Evolutionary conservation across 306 rosid species (phyloP).

Genomic region (Mucuna pruriens): DNA sequence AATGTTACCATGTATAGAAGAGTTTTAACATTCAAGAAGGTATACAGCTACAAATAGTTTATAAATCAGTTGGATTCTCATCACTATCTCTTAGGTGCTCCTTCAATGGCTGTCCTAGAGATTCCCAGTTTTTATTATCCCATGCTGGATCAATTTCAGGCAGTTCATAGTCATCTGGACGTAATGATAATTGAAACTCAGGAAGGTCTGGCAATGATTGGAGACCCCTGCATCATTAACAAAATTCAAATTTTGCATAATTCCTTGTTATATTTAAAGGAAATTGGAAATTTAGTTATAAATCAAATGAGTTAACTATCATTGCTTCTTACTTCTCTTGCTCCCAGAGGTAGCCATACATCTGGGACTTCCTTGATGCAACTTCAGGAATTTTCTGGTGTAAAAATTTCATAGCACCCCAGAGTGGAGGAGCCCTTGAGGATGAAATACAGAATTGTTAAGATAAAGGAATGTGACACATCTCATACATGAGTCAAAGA

Average conservation of each 20-base stretch:
- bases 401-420: constrained; percentile 89
- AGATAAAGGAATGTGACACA: not conserved
- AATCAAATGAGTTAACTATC: constrained; percentile 5
- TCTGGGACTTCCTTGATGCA: constrained; percentile 85
- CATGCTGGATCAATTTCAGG: constrained; percentile 78
- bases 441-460: not conserved
- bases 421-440: constrained; percentile 81
- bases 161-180: constrained; percentile 78
- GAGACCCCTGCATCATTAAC: constrained; percentile 61
- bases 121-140: constrained; percentile 70
- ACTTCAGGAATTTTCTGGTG: constrained; percentile 90
- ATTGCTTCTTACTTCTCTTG: constrained; percentile 80
- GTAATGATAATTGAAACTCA: constrained; percentile 83
- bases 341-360: constrained; percentile 85
- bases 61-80: constrained; percentile 53
- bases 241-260: not conserved
- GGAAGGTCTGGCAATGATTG: constrained; percentile 88
- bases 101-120: constrained; percentile 65
- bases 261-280: not conserved
- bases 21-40: constrained; percentile 20
- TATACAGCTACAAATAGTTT: constrained; percentile 14
- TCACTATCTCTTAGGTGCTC: constrained; percentile 79
- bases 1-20: constrained; percentile 27
- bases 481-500: constrained; percentile 15
- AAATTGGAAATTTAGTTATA: not conserved